These are phyloP conservation scores for Stephanodiscus triporus DNA, from an alignment of 108 stramenopile species.

Conservation along the genomic window DNA sequence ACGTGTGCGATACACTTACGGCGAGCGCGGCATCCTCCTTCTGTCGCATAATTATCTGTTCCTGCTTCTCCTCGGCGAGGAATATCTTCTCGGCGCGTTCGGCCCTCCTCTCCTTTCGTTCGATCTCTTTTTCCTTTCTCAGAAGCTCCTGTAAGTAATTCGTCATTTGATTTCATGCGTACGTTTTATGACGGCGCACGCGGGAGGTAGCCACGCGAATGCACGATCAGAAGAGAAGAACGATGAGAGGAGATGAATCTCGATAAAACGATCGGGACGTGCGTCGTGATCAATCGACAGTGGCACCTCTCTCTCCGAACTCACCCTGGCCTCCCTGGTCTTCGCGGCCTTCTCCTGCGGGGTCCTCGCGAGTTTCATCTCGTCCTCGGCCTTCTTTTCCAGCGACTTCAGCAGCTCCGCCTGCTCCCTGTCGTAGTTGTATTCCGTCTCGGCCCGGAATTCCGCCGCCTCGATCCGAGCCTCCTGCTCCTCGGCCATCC, in stretches of 20 bases:
- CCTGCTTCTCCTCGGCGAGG: slow-evolving; percentile 52
- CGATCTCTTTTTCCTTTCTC: slow-evolving; percentile 44
- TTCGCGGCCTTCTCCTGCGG: slow-evolving; percentile 33
- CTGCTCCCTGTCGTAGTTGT: slow-evolving; percentile 22
- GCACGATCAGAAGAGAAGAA: too few relatives aligned
- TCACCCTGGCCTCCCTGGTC: slow-evolving; percentile 30
- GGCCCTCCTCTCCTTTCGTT: slow-evolving; percentile 44
- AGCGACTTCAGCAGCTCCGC: slow-evolving; percentile 14
- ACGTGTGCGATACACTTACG: slow-evolving; percentile 24
- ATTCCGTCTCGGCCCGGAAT: slow-evolving; percentile 27
- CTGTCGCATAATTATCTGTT: slow-evolving; percentile 48
- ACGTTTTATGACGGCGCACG: too few relatives aligned
- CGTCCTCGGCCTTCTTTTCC: slow-evolving; percentile 32
- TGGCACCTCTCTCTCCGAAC: neutral
- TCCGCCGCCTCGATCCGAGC: slow-evolving; percentile 56
- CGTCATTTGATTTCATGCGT: too few relatives aligned
- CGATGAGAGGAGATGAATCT: neutral
- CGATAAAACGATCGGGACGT: too few relatives aligned
- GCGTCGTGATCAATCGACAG: too few relatives aligned
- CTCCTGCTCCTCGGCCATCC: slow-evolving; percentile 51
- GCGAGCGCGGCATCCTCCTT: slow-evolving; percentile 44
- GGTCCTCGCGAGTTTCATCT: slow-evolving; percentile 18
- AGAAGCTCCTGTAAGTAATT: slow-evolving; percentile 26
- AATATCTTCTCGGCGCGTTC: slow-evolving; percentile 44
- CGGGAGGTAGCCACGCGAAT: too few relatives aligned